phyloP scores from a whole-genome alignment of 805 yeast genomes.

The Pichia sporocuriosa region DNA sequence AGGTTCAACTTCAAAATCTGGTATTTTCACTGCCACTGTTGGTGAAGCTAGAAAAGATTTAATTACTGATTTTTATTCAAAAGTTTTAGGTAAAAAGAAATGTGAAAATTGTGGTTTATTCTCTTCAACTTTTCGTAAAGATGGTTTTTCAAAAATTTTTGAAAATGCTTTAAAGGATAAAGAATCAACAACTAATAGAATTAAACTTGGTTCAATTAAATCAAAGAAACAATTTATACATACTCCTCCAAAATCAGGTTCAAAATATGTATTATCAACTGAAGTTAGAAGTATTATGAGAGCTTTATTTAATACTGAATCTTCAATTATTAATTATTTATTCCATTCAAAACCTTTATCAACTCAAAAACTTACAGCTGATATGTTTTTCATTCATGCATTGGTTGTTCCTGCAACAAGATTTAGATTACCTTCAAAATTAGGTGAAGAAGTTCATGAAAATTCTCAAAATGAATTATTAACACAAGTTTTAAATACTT shows the following conservation, averaged over 20 bases:
- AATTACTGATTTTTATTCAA: slow-evolving; percentile 69
- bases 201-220: slow-evolving; percentile 39
- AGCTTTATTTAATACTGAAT: slow-evolving; percentile 70
- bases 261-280: slow-evolving; percentile 80
- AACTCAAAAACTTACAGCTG: slow-evolving; percentile 49
- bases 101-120: slow-evolving; percentile 96
- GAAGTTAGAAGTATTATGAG: slow-evolving; percentile 79
- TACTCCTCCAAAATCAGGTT: slow-evolving; percentile 58
- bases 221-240: slow-evolving; percentile 26
- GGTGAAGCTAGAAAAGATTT: slow-evolving; percentile 75
- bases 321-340: slow-evolving; percentile 55
- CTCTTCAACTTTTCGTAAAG: slow-evolving; percentile 91
- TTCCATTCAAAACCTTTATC: slow-evolving; percentile 75
- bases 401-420: slow-evolving; percentile 94
- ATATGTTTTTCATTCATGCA: slow-evolving; percentile 83
- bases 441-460: slow-evolving; percentile 95
- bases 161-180: slow-evolving; percentile 81
- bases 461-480: slow-evolving; percentile 87
- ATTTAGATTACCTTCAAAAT: slow-evolving; percentile 91
- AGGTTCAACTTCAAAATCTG: slow-evolving; percentile 61
- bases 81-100: slow-evolving; percentile 66
- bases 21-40: slow-evolving; percentile 77
- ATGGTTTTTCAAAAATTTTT: slow-evolving; percentile 87
- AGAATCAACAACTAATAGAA: slow-evolving; percentile 73
- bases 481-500: slow-evolving; percentile 71